Base-by-base conservation (phyloP, 2,329 filamentous ascomycete species). In the Trichoderma cornu-damae region DNA sequence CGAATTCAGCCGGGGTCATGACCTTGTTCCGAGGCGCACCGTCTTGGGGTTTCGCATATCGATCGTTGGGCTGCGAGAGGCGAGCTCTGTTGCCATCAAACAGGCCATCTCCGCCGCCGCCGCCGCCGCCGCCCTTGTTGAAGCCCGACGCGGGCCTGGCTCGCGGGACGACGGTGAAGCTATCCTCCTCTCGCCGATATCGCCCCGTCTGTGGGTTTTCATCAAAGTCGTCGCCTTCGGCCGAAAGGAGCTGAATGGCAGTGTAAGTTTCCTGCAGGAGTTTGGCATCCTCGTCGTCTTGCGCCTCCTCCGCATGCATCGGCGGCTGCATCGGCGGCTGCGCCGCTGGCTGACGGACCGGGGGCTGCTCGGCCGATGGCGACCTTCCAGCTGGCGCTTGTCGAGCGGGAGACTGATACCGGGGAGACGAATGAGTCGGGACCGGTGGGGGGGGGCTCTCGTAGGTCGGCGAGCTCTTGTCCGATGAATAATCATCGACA, bases 1-100 rank as follows among this genome's bases (percentile, higher is more conserved):
- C 90, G 64, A 95, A 96, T 68, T 96, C 85, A 9, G 86, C 89
- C 1, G 88, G 88, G 1, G 91, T 96, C 89, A 96, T 96, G 61
- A 94, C 87, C 71, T 94, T 94, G 69, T 82, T 87, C 18, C 77
- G 76, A 7, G 79, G 72, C 2, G 75, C 70, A 53, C 69, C 66
- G 47, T 67, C 70, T 51, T n/a, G n/a, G 65, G 66, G 18, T 62
- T 35, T 1, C n/a, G 16, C 61, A 49, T 69, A 70, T 59, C 73
- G 74, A 35, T 73, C 69, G 11, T 69, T 67, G 22, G 72, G 62
- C 42, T 70, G 71, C 9, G 70, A 68, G 6, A 73, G 71, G 3
- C 72, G 73, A 2, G 72, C 65, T 7, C 73, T 62, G 34, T 72
- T 77, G 22, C 72, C 77, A 58, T 81, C 79, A 57, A 84, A 84